Conservation (phyloP, 2,329 filamentous ascomycete species). For the Alternaria alternata region DNA sequence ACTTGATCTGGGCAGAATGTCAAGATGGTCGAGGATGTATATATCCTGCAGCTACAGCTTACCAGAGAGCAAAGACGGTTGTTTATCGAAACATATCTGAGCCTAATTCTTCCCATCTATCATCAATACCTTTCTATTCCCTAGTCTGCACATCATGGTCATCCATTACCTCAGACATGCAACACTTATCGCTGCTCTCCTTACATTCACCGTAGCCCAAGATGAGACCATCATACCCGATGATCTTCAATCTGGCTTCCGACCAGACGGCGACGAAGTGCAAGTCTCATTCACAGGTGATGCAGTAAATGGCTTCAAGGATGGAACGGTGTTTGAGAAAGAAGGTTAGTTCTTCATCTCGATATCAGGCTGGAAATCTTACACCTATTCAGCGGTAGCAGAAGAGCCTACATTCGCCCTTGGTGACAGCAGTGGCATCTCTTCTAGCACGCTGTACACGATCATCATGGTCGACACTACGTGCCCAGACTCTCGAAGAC, state of each 20-base stretch:
- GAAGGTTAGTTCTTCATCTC: conserved; percentile 25
- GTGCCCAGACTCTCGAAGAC: conserved; percentile 31
- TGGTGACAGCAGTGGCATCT: conserved; percentile 45
- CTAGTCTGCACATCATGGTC: conserved; percentile 20
- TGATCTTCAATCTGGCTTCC: conserved; percentile 33
- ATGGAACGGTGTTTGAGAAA: conserved; percentile 38
- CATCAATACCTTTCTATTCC: background rate
- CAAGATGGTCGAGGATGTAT: conserved; percentile 16
- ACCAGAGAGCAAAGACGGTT: background rate
- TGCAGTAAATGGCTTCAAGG: conserved; percentile 39
- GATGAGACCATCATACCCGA: conserved; percentile 22
- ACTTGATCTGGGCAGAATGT: conserved; percentile 20
- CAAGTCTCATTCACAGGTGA: conserved; percentile 41
- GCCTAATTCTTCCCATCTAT: background rate
- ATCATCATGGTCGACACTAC: conserved; percentile 47
- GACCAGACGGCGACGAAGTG: conserved; percentile 24
- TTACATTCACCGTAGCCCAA: conserved; percentile 20
- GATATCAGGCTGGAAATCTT: conserved; percentile 1
- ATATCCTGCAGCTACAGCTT: conserved; percentile 24
- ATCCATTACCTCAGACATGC: conserved; percentile 13
- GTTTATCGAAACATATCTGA: background rate
- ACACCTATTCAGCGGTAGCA: conserved; percentile 31
- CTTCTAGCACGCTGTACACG: conserved; percentile 35
- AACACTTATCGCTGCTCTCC: conserved; percentile 1
- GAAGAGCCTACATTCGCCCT: conserved; percentile 44